These are phyloP conservation scores for Arabis alpina DNA, from an alignment of 345 rosid genomes.

Conservation along the genomic window DNA sequence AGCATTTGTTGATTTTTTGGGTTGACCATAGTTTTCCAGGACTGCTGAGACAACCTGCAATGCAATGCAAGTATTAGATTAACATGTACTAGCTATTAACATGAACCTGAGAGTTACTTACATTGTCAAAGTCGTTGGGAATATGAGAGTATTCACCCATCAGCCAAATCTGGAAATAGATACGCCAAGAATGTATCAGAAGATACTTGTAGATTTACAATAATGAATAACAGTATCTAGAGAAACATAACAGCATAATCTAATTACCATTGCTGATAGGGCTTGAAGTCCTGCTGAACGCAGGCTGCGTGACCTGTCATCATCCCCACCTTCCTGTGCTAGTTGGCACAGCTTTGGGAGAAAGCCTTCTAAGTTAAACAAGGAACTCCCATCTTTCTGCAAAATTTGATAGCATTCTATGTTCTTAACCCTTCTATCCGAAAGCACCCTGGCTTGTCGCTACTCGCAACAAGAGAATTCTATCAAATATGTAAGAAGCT, in stretches of 20 bases:
- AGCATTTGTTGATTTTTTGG: conserved; percentile 51
- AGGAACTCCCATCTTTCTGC: conserved; percentile 85
- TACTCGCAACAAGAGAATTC: conserved; percentile 13
- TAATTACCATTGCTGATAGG: conserved; percentile 86
- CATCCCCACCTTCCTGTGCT: conserved; percentile 81
- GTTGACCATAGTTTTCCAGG: conserved; percentile 75
- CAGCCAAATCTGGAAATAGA: conserved; percentile 54
- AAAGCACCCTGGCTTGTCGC: conserved; percentile 20
- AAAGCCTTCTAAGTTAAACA: conserved; percentile 89
- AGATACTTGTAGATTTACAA: conserved; percentile 13
- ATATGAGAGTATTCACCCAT: conserved; percentile 70
- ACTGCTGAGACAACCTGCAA: conserved; percentile 87
- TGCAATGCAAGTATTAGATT: conserved; percentile 23
- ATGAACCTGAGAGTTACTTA: conserved; percentile 33
- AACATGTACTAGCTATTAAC: not conserved
- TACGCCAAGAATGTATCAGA: conserved; percentile 40
- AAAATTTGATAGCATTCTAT: conserved; percentile 38
- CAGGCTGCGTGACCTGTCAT: conserved; percentile 59
- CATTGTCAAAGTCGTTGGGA: conserved; percentile 46
- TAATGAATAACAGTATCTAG: conserved; percentile 12
- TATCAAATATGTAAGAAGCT: conserved; percentile 28
- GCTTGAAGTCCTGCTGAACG: conserved; percentile 85
- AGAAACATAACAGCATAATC: conserved; percentile 14
- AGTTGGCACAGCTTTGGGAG: conserved; percentile 84
- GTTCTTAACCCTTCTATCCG: conserved; percentile 14